Evolutionary conservation across 1,139 yeast species (phyloP).

Genomic region (Saccharomyces hybrid): DNA sequence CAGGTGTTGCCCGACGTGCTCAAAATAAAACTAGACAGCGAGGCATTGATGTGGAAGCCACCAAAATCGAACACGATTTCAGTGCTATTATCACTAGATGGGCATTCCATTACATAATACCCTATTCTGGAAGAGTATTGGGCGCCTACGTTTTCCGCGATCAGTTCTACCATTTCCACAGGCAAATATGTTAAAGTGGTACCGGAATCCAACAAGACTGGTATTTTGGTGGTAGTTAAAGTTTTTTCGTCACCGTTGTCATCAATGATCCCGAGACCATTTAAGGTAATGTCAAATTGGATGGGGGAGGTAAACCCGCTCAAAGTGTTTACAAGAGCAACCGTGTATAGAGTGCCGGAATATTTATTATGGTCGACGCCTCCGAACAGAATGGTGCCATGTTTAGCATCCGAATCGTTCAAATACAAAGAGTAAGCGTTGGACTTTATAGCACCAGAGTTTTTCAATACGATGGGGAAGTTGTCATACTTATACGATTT

Average conservation of each 20-base stretch:
- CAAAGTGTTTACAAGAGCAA: conserved; percentile 39
- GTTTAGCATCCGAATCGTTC: conserved; percentile 33
- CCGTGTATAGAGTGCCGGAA: conserved; percentile 38
- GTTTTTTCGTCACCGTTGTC: conserved; percentile 24
- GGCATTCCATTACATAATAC: conserved; percentile 33
- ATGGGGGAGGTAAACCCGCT: conserved; percentile 30
- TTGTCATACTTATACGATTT: conserved; percentile 39
- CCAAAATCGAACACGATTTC: conserved; percentile 42
- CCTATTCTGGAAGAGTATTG: conserved; percentile 30
- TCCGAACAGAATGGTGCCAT: conserved; percentile 47
- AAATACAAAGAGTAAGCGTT: conserved; percentile 48
- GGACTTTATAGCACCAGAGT: conserved; percentile 44
- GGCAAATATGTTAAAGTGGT: conserved; percentile 54
- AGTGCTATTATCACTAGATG: conserved; percentile 17
- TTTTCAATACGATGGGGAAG: conserved; percentile 37
- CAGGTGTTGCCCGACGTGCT: conserved; percentile 25
- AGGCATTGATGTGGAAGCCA: conserved; percentile 41
- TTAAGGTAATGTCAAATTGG: conserved; percentile 41
- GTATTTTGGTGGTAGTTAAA: conserved; percentile 22
- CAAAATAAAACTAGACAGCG: conserved; percentile 37
- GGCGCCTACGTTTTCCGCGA: conserved; percentile 37
- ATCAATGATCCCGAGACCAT: conserved; percentile 32
- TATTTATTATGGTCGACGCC: conserved; percentile 49
- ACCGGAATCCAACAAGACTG: conserved; percentile 60
- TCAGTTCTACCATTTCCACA: conserved; percentile 30